phyloP scores from a whole-genome alignment of 805 yeast genomes.

The Lachancea quebecensis region DNA sequence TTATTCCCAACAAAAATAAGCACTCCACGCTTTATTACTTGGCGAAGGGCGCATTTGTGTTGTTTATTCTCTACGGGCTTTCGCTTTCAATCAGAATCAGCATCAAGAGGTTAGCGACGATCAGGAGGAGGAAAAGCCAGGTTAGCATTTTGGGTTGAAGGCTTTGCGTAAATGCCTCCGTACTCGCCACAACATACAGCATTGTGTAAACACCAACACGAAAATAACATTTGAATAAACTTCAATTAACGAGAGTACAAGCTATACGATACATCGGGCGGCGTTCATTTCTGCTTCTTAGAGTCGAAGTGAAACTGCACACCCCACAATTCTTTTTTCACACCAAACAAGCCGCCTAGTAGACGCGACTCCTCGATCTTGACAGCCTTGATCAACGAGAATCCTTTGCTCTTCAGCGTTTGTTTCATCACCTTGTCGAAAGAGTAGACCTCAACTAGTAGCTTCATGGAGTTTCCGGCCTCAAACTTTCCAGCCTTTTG shows the following conservation, averaged over 20 bases:
- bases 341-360: slow-evolving; percentile 28
- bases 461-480: slow-evolving; percentile 28
- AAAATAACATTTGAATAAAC: background rate
- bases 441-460: slow-evolving; percentile 44
- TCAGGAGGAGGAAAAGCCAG: background rate
- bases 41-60: slow-evolving; percentile 1
- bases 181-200: background rate
- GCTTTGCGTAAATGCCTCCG: too few relatives aligned
- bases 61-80: slow-evolving; percentile 15
- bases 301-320: slow-evolving; percentile 33
- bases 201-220: background rate
- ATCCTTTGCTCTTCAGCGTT: slow-evolving; percentile 38
- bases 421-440: slow-evolving; percentile 40
- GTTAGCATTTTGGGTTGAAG: slow-evolving; percentile 3
- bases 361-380: slow-evolving; percentile 25
- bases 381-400: slow-evolving; percentile 32
- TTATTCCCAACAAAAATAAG: background rate
- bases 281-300: slow-evolving; percentile 10
- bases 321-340: slow-evolving; percentile 30
- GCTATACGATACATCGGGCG: too few relatives aligned
- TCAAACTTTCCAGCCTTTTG: slow-evolving; percentile 32
- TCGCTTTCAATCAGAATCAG: slow-evolving; percentile 26
- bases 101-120: slow-evolving; percentile 7
- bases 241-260: background rate
- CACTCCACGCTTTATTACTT: background rate